Evolutionary conservation across 2,329 filamentous ascomycete genomes (phyloP), one percentile per base, ranked within the genome.

Genomic region (Phoma sp.): DNA sequence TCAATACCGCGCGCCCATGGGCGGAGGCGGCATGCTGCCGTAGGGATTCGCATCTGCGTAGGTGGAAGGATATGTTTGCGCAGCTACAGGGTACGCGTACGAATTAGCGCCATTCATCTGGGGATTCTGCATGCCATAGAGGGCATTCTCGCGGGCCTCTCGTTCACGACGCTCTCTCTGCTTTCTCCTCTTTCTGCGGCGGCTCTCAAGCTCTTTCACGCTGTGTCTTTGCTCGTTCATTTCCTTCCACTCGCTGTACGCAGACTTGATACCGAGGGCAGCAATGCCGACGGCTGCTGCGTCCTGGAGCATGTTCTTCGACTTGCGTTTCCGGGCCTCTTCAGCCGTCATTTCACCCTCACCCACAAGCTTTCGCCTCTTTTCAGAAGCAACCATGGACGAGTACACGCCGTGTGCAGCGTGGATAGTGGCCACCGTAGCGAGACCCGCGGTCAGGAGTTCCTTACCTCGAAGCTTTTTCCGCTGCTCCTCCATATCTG

Each of bases 391-490:
- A 62, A 86, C 83, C 77, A 88, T 82, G 65, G 82, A 84, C 59
- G 82, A 79, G 73, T 87, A 86, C 49, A 89, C 79, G 57, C 80
- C 82, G 69, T 89, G 86, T 11, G 84, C 86, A 23, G 86, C 86
- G 74, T 89, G 86, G 58, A 89, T 87, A 25, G 86, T 89, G 33
- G 87, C 87, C 55, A 89, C 82, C 52, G 85, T 86, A 48, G 87
- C 86, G 54, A 89, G 77, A 59, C 86, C 86, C 49, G 85, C 83
- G 61, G 86, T 88, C 59, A 89, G 70, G 66, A 88, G 73, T 78
- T 88, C 84, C 75, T 88, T 87, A 72, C 84, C 83, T 77, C 81
- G 81, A 77, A 87, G 80, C 69, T 88, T 87, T 74, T 86, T 88
- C 48, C 81, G 78, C 66, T 79, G 77, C 61, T 82, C 79, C 68